phyloP scores from a whole-genome alignment of 805 yeast genomes.

The Ogataea glucozyma region DNA sequence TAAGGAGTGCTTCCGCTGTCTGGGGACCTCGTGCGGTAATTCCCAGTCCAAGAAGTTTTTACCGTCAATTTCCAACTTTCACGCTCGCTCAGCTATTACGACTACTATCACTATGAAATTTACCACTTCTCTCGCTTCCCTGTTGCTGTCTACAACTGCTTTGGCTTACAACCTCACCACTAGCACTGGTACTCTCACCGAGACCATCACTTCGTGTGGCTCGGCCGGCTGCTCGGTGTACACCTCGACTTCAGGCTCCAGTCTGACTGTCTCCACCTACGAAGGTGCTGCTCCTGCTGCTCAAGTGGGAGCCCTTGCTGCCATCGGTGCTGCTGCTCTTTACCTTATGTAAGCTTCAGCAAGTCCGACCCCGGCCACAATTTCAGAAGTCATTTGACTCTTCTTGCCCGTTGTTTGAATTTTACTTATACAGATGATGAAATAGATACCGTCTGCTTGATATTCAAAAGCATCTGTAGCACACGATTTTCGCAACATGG shows the following conservation, averaged over 20 bases:
- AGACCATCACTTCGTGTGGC: conserved; percentile 22
- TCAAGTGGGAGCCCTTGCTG: conserved; percentile 30
- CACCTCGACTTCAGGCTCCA: conserved; percentile 22
- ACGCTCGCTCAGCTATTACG: background rate
- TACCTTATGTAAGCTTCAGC: conserved; percentile 24
- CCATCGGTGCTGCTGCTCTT: conserved; percentile 31
- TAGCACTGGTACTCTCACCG: conserved; percentile 16
- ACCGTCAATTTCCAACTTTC: background rate
- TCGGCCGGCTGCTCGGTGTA: conserved; percentile 16
- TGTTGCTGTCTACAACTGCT: conserved; percentile 19
- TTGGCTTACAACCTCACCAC: conserved; percentile 16
- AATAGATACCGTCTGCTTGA: too few relatives aligned
- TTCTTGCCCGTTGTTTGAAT: too few relatives aligned
- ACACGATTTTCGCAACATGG: too few relatives aligned
- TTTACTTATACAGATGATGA: too few relatives aligned
- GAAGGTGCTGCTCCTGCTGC: conserved; percentile 26
- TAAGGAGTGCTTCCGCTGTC: background rate
- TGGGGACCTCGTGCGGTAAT: too few relatives aligned
- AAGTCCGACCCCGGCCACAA: background rate
- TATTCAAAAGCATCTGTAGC: too few relatives aligned
- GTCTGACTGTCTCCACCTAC: conserved; percentile 22
- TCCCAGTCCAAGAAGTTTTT: background rate
- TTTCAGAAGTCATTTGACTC: background rate
- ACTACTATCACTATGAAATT: conserved; percentile 15
- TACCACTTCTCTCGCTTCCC: conserved; percentile 13